Percentiles rank a stretch among this genome's conserved stretches.
phyloP scores from a whole-genome alignment of 139 green algal genomes.

The Yamagishiella unicocca region DNA sequence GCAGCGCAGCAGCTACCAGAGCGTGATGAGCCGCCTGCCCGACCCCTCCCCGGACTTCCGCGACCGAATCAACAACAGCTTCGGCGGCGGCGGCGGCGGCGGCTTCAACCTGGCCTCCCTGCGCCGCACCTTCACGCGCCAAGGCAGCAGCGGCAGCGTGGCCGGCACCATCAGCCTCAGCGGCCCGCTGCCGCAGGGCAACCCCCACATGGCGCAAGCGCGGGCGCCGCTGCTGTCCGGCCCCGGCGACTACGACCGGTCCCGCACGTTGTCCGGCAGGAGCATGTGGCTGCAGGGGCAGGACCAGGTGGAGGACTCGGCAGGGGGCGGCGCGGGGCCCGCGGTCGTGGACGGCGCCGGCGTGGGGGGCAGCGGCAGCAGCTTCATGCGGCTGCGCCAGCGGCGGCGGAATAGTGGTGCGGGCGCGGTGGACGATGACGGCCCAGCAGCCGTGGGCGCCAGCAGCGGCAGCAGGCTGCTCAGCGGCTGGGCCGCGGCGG shows the following conservation, averaged over 20 bases:
- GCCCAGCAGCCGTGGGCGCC: background rate
- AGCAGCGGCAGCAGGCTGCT: background rate
- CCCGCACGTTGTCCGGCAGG: background rate
- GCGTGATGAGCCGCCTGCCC: background rate
- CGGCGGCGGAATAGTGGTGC: background rate
- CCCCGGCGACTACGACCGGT: background rate
- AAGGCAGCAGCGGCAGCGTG: background rate
- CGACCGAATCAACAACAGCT: background rate
- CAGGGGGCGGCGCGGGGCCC: background rate
- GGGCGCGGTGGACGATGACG: background rate
- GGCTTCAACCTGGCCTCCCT: conserved; percentile 1
- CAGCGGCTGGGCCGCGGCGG: too few species aligned
- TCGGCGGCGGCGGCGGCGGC: background rate
- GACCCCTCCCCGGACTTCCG: background rate
- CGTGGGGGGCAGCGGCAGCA: background rate
- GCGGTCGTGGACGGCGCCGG: background rate
- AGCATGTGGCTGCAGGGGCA: background rate
- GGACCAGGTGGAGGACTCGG: background rate
- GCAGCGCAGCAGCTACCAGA: background rate
- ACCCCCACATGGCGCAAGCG: background rate
- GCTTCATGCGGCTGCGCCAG: background rate
- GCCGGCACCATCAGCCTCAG: background rate
- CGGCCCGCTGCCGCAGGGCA: background rate
- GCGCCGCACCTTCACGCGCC: conserved; percentile 17
- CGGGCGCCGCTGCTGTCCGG: background rate